phyloP scores from a whole-genome alignment of 2,329 filamentous ascomycete species.

The Cladophialophora yegresii region DNA sequence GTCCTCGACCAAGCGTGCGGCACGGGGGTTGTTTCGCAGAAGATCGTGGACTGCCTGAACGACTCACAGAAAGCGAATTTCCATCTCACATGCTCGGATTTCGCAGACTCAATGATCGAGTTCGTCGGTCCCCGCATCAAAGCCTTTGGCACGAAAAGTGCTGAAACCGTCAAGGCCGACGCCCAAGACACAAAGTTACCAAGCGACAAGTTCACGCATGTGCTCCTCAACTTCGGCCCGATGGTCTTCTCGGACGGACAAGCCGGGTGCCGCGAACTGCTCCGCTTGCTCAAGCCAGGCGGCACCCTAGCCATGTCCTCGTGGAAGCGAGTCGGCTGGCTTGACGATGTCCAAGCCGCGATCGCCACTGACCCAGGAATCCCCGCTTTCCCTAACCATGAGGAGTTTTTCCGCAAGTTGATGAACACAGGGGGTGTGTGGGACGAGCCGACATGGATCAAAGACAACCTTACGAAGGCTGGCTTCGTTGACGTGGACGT shows the following conservation, averaged over 20 bases:
- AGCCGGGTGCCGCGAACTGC: slow-evolving; percentile 39
- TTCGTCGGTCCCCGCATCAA: slow-evolving; percentile 45
- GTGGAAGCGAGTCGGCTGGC: slow-evolving; percentile 44
- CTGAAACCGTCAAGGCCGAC: slow-evolving; percentile 50
- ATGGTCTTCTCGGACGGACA: slow-evolving; percentile 51
- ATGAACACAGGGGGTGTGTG: slow-evolving; percentile 14
- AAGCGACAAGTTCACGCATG: slow-evolving; percentile 45
- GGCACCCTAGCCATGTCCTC: slow-evolving; percentile 42
- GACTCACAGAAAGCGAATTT: slow-evolving; percentile 47
- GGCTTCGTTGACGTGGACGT: slow-evolving; percentile 25
- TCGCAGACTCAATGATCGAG: slow-evolving; percentile 48
- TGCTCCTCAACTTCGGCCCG: slow-evolving; percentile 53
- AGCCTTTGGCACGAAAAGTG: slow-evolving; percentile 52
- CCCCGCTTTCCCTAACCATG: slow-evolving; percentile 36
- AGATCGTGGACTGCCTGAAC: slow-evolving; percentile 48
- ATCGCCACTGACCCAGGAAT: slow-evolving; percentile 38
- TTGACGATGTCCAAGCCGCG: slow-evolving; percentile 36
- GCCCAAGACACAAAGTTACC: slow-evolving; percentile 51
- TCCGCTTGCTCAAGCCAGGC: slow-evolving; percentile 42
- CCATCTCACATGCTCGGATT: slow-evolving; percentile 55
- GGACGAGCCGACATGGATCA: slow-evolving; percentile 19
- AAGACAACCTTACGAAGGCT: not conserved
- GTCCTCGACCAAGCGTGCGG: slow-evolving; percentile 60
- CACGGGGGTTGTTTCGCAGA: slow-evolving; percentile 52
- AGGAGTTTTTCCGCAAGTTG: slow-evolving; percentile 25